Evolutionary conservation across 1,139 yeast genomes (phyloP), one percentile per base, ranked within the genome.

Genomic region (Debaryomycetaceae sp.): DNA sequence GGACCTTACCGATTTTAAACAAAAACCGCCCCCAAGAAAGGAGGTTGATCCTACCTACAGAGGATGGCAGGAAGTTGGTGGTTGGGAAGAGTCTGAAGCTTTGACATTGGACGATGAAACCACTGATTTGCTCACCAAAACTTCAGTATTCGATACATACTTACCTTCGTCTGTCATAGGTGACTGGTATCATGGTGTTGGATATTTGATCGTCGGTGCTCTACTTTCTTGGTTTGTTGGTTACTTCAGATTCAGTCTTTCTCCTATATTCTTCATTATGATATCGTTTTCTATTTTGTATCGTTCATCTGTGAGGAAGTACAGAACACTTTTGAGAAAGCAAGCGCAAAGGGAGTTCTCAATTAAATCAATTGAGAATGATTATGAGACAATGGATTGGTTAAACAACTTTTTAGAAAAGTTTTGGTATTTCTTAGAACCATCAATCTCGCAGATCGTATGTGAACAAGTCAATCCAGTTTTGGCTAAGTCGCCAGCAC

Each of bases 371-470:
- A 84, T 90, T 51, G 98, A 91, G 65, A 80, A 83, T 55, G 98
- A 91, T 60, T 84, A 84, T 55, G 99, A 93, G 67, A 78, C 96
- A 7, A 80, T 91, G 85, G 98, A 93, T 59, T 93, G 99, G 99
- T 72, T 88, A 54, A 93, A 93, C 63, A 79, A 81, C 35, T 85
- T 93, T 55, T 66, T 93, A 66, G 90, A 85, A 58, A 91, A 89
- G 67, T 91, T 88, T 65, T 93, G 99, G 99, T 72, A 80, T 48
- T 87, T 76, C 55, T 78, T 90, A 58, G 98, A 93, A 63, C 99
- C 99, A 11, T 81, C 88, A n/a, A 73, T 91, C 37, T 78, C 96
- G 7, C 91, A 85, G 60, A 87, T 87, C 64, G 89, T 89, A 31
- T 83, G 91, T 54, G 88, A 84, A 41, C 90, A 84, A 56, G 96